Conservation (phyloP, 768 basidiomycete species). For the Psilocybe tampanensis region DNA sequence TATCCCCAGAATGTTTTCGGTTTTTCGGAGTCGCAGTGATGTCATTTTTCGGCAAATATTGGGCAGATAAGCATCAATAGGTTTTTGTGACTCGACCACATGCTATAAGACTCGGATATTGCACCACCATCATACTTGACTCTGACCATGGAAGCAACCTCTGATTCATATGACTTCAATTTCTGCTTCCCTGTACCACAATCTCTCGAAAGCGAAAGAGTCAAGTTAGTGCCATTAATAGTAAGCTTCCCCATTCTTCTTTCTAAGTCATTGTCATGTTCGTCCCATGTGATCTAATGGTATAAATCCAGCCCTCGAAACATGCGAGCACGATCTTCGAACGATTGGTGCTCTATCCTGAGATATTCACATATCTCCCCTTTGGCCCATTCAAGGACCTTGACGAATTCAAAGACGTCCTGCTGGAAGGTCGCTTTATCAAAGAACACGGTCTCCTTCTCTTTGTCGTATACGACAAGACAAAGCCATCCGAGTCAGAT, state of each 20-base stretch:
- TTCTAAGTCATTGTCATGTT: neutral
- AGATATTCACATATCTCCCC: constrained; percentile 50
- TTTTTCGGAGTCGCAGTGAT: no score
- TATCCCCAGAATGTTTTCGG: neutral
- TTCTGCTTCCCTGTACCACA: constrained; percentile 52
- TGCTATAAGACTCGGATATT: no score
- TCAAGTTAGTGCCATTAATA: constrained; percentile 54
- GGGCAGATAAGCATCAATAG: no score
- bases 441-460: constrained; percentile 37
- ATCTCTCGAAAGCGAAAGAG: constrained; percentile 44
- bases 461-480: constrained; percentile 60
- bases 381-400: constrained; percentile 48
- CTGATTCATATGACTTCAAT: constrained; percentile 39
- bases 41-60: no score
- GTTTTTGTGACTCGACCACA: no score
- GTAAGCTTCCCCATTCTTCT: constrained; percentile 32
- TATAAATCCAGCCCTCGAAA: constrained; percentile 37
- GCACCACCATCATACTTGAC: neutral
- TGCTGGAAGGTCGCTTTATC: constrained; percentile 38
- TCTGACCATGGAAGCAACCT: neutral
- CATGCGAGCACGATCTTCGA: constrained; percentile 45
- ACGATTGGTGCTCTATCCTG: constrained; percentile 33
- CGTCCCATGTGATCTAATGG: neutral
- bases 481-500: constrained; percentile 17
- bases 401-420: constrained; percentile 34